Evolutionary conservation across 2,329 filamentous ascomycete genomes (phyloP), one percentile per base, ranked within the genome.

Genomic region (Hypoxylon sp.): DNA sequence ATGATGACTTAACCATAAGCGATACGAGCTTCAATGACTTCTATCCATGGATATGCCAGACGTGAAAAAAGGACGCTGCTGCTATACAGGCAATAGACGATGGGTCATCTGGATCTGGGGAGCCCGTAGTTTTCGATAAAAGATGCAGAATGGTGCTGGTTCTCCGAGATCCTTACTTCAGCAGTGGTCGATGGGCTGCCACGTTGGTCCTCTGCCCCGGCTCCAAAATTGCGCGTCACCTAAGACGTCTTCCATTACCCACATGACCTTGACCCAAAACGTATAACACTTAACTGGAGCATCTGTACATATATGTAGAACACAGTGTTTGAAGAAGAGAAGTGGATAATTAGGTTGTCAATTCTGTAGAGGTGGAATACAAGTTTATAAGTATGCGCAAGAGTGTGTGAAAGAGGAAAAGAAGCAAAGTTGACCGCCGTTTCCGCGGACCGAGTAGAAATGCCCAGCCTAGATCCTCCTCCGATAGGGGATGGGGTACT

Each of bases 181-280:
- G 40, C 31, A 49, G 38, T 54, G 56, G 51, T 43, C 35, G 60
- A 59, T 38, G 45, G 34, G 13, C 52, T 63, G 65, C 65, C 65
- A 67, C 65, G 65, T 67, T 61, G 58, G 36, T 49, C 54, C 57
- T 51, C 45, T 63, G 58, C 54, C 57, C 41, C 40, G 40, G 21
- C 6, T 25, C 23, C 31, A 17, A 36, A 45, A 42, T 19, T 12
- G 20, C 34, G 23, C 12, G 27, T 46, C n/a, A n/a, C n/a, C n/a
- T n/a, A n/a, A n/a, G n/a, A n/a, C n/a, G n/a, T n/a, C n/a, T n/a
- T n/a, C n/a, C n/a, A n/a, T n/a, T n/a, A n/a, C n/a, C n/a, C n/a
- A n/a, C n/a, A n/a, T n/a, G n/a, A n/a, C n/a, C 29, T 42, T 12
- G 19, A 37, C 20, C 51, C 13, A 17, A 45, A 29, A 9, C 17